Evolutionary conservation across 352 stramenopile species (phyloP).

Genomic region (Globisporangium ultimum): DNA sequence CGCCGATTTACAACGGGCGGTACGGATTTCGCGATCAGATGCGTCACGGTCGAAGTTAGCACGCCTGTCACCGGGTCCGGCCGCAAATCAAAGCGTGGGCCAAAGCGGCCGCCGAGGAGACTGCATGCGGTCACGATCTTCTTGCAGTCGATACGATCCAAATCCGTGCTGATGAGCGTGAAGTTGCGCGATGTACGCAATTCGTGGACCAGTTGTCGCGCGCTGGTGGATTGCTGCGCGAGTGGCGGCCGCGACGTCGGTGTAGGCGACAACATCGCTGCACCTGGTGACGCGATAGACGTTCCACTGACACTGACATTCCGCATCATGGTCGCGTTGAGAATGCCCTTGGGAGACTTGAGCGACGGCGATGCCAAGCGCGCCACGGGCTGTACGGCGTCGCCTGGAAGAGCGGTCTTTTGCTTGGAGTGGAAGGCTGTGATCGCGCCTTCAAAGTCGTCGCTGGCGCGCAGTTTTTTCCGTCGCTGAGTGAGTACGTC

Average conservation of each 20-base stretch:
- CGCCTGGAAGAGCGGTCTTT: background rate
- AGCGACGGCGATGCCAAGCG: background rate
- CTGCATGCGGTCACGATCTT: conserved; percentile 52
- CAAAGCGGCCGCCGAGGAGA: conserved; percentile 63
- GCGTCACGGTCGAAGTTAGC: conserved; percentile 61
- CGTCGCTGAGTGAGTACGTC: background rate
- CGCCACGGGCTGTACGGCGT: conserved; percentile 1
- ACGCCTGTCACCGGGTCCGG: conserved; percentile 34
- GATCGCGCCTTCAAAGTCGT: conserved; percentile 52
- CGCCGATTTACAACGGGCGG: conserved; percentile 22
- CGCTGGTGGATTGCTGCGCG: background rate
- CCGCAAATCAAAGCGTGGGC: conserved; percentile 66
- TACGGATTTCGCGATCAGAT: conserved; percentile 71
- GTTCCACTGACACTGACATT: conserved; percentile 1
- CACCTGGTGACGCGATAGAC: background rate
- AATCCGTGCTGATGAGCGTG: conserved; percentile 63
- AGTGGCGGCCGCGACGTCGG: conserved; percentile 9
- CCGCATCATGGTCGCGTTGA: conserved; percentile 15
- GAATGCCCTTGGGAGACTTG: conserved; percentile 8
- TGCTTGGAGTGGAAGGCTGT: conserved; percentile 36
- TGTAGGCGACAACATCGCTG: conserved; percentile 9
- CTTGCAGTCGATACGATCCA: conserved; percentile 52
- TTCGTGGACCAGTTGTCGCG: conserved; percentile 5
- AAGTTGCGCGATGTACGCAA: conserved; percentile 19
- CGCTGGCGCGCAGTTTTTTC: conserved; percentile 33